These are phyloP conservation scores for Trichoderma atroviride DNA, from an alignment of 2,329 filamentous ascomycete species.

Conservation along the genomic window DNA sequence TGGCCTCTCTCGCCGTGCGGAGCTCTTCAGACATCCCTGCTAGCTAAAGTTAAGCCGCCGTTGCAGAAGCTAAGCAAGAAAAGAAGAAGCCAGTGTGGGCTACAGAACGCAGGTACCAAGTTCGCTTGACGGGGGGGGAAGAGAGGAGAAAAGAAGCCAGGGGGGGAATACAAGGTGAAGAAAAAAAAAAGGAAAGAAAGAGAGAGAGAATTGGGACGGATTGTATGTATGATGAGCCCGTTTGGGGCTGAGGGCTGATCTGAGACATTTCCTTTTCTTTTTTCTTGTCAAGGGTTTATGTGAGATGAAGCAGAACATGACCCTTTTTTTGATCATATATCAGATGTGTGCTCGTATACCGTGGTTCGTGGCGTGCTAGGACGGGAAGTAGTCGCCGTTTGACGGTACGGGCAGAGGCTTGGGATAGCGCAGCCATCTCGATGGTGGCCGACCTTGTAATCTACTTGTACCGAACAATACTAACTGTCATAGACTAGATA, in stretches of 20 bases:
- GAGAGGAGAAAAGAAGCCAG: not conserved
- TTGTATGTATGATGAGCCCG: not conserved
- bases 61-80: not conserved
- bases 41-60: not conserved
- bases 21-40: not conserved
- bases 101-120: not conserved
- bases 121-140: not conserved
- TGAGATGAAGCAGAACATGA: not conserved
- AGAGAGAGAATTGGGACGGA: no score
- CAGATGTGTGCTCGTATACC: not conserved
- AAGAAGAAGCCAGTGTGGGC: not conserved
- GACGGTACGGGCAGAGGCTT: not conserved
- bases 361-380: not conserved
- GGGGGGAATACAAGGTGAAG: not conserved
- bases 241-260: not conserved
- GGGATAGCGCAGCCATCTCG: not conserved
- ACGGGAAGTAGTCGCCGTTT: not conserved
- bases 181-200: not conserved
- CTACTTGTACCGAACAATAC: not conserved
- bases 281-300: not conserved
- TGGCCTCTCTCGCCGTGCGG: constrained; percentile 5
- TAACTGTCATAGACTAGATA: not conserved
- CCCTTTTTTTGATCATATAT: not conserved
- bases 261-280: not conserved
- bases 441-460: not conserved